Base-by-base conservation (phyloP, 139 green algal species). In the Chlamydomonas eustigma region DNA sequence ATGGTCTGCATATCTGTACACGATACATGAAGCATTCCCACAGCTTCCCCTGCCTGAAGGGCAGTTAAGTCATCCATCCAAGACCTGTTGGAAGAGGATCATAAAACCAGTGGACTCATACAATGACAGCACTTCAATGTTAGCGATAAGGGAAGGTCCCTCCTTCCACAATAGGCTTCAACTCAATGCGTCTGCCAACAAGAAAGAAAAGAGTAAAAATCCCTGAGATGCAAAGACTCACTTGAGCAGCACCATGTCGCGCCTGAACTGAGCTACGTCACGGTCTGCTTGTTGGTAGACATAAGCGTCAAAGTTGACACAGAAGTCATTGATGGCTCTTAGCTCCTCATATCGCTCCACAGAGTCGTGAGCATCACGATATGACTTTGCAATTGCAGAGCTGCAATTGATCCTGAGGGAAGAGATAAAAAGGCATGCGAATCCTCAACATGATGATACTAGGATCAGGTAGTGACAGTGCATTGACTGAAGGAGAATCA, bases 191-290 rank as follows among this genome's bases (percentile, higher is more conserved):
- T n/a, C n/a, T n/a, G n/a, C n/a, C n/a, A n/a, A n/a, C n/a, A n/a
- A n/a, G n/a, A n/a, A n/a, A n/a, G n/a, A n/a, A n/a, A n/a, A n/a
- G n/a, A n/a, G n/a, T n/a, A n/a, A n/a, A n/a, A n/a, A n/a, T n/a
- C n/a, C n/a, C n/a, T n/a, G n/a, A n/a, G n/a, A n/a, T n/a, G n/a
- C n/a, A n/a, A n/a, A n/a, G n/a, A 12, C 44, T 58, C 44, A 84
- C 82, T 77, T 83, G 35, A 88, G 71, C 64, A 88, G 63, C 25
- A 74, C 76, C 83, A 88, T 88, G 76, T 88, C 83, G 50, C 72
- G 32, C 1, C 83, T 50, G 79, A 88, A 88, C 76, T 88, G 79
- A 39, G 44, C 31, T 33, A 88, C 76, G 51, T 83, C 76, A 35
- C 83, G 80, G 66, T 85, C 51, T 22, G 51, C 69, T 1, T 58